Percentiles rank a stretch among this genome's conserved stretches.
These are phyloP conservation scores for Scheffersomyces ergatensis DNA, from an alignment of 805 yeast species.

Conservation along the genomic window DNA sequence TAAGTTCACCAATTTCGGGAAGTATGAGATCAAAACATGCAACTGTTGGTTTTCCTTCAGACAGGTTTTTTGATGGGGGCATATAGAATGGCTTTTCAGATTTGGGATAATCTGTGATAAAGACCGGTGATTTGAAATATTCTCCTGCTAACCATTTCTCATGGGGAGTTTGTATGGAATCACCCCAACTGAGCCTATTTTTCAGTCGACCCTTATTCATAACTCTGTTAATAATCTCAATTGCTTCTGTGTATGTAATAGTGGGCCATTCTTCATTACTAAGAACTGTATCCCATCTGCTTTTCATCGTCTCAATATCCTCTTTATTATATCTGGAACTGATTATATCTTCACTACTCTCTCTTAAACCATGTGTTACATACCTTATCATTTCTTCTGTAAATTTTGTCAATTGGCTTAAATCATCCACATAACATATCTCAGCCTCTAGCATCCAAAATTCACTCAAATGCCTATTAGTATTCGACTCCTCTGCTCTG, in stretches of 20 bases:
- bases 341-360: slow-evolving; percentile 26
- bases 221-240: slow-evolving; percentile 45
- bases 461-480: slow-evolving; percentile 88
- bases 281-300: slow-evolving; percentile 62
- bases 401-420: slow-evolving; percentile 60
- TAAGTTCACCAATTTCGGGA: slow-evolving; percentile 90
- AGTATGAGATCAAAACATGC: slow-evolving; percentile 87
- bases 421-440: slow-evolving; percentile 58
- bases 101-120: slow-evolving; percentile 85
- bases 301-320: slow-evolving; percentile 31
- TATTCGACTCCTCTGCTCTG: slow-evolving; percentile 89
- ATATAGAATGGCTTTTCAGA: slow-evolving; percentile 87
- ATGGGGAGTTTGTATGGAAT: slow-evolving; percentile 74
- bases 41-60: slow-evolving; percentile 52
- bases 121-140: slow-evolving; percentile 70
- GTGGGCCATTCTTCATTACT: slow-evolving; percentile 54
- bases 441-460: slow-evolving; percentile 99
- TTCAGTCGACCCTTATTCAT: slow-evolving; percentile 36
- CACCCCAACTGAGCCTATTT: slow-evolving; percentile 57
- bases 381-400: slow-evolving; percentile 69
- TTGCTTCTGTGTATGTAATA: slow-evolving; percentile 75
- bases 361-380: slow-evolving; percentile 25
- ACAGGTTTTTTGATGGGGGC: slow-evolving; percentile 49
- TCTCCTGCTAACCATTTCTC: slow-evolving; percentile 86
- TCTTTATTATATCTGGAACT: slow-evolving; percentile 36